Evolutionary conservation across 768 basidiomycete genomes (phyloP).

Genomic region (Leucocoprinus birnbaumii): DNA sequence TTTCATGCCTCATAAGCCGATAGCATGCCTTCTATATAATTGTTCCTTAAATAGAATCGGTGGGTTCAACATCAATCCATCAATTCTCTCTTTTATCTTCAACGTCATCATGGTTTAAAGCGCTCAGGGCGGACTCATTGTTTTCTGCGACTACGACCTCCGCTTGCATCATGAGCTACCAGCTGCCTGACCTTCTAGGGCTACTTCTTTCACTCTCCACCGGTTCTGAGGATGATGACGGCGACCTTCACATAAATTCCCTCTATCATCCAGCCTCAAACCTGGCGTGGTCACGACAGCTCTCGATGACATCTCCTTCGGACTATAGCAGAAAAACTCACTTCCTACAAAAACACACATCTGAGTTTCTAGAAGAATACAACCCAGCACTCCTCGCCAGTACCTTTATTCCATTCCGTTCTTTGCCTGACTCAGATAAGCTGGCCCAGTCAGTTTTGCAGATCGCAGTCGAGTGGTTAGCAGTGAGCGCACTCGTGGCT

Average conservation of each 20-base stretch:
- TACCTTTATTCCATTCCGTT: background rate
- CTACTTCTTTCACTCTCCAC: background rate
- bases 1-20: too few relatives aligned
- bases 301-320: background rate
- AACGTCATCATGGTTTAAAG: too few relatives aligned
- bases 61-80: too few relatives aligned
- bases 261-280: background rate
- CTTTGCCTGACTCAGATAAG: background rate
- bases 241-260: slow-evolving; percentile 10
- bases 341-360: background rate
- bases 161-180: slow-evolving; percentile 5
- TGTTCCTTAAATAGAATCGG: too few relatives aligned
- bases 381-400: slow-evolving; percentile 8
- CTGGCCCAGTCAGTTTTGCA: background rate
- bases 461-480: slow-evolving; percentile 2
- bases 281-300: background rate
- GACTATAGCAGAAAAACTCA: background rate
- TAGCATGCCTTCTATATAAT: too few relatives aligned
- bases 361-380: slow-evolving; percentile 2
- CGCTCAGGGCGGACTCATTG: background rate
- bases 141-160: background rate
- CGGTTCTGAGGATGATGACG: background rate
- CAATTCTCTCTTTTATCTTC: too few relatives aligned
- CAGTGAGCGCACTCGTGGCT: background rate
- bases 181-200: slow-evolving; percentile 9